phyloP scores from a whole-genome alignment of 805 yeast species.

The Candida rishiriensis region DNA sequence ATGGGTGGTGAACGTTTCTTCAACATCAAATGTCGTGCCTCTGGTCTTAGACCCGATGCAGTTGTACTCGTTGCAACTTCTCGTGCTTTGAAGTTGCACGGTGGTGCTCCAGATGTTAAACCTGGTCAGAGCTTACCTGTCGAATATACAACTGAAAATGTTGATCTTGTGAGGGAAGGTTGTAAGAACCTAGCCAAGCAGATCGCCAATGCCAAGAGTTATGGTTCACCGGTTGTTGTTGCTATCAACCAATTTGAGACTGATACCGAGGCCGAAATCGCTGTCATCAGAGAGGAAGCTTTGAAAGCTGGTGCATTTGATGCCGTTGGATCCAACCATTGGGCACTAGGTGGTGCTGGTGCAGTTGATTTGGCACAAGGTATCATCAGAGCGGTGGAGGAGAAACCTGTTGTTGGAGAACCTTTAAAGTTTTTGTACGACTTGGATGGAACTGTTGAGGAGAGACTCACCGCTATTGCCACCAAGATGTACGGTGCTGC shows the following conservation, averaged over 20 bases:
- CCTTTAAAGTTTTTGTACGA: constrained; percentile 52
- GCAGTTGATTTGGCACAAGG: constrained; percentile 71
- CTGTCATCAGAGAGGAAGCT: constrained; percentile 61
- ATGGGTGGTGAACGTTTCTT: constrained; percentile 90
- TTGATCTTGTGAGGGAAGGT: constrained; percentile 64
- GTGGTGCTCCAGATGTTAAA: constrained; percentile 86
- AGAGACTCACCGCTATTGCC: constrained; percentile 63
- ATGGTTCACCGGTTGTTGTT: constrained; percentile 76
- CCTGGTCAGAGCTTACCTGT: constrained; percentile 78
- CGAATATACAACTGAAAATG: constrained; percentile 67
- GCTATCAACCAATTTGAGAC: constrained; percentile 78
- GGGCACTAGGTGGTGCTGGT: constrained; percentile 85
- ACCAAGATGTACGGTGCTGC: constrained; percentile 76
- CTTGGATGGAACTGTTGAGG: constrained; percentile 54
- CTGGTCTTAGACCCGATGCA: constrained; percentile 74
- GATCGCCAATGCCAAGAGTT: constrained; percentile 63
- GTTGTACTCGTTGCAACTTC: constrained; percentile 81
- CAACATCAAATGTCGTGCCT: constrained; percentile 76
- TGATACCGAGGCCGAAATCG: constrained; percentile 66
- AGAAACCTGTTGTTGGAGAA: constrained; percentile 22
- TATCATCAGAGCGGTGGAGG: constrained; percentile 56
- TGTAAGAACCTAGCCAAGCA: constrained; percentile 75
- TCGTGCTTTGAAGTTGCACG: constrained; percentile 80
- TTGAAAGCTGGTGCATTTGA: constrained; percentile 74
- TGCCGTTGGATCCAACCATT: constrained; percentile 78